Evolutionary conservation across 2,329 filamentous ascomycete genomes (phyloP), one percentile per base, ranked within the genome.

Genomic region (Stagonosporopsis vannaccii): DNA sequence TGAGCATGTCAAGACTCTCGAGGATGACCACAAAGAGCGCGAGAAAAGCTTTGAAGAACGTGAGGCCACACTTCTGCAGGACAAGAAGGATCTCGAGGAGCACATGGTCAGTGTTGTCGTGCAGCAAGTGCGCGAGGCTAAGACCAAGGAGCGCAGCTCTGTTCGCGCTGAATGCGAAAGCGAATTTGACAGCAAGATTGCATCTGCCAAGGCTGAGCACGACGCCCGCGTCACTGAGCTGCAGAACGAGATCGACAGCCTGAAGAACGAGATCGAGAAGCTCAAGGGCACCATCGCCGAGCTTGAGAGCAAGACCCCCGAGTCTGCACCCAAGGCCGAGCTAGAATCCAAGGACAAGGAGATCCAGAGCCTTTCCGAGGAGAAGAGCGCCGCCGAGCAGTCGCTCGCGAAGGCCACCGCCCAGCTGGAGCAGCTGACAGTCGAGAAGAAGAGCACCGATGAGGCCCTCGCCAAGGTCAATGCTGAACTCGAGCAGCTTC

Each of bases 21-120:
- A 75, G 48, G 67, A 69, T 23, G 72, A 75, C 48, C 65, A 73
- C 67, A 67, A 68, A 51, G 70, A 70, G 60, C 67, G 69, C 45
- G 65, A 69, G 55, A 62, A 59, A 51, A 64, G 61, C 32, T 74
- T 72, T 49, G 66, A 70, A 44, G 68, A 71, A 61, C 67, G 69
- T 30, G 70, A 73, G 50, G 45, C 56, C 23, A 62, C 69, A 0
- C 65, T 73, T 25, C 59, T 71, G 56, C 67, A 71, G 58, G 74
- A 76, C 55, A 77, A 77, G 66, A 72, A 73, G 62, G 70, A 73
- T 22, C 62, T 77, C 6, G 75, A 77, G 62, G 74, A 77, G 60
- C 74, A 77, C 63, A 76, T 77, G 74, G 75, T 77, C 41, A 75
- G 71, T 35, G 73, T 77, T 17, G 74, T 77, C 32, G 74, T 77